Conservation (phyloP, 495 filamentous ascomycete species). For the Acidiella bohemica region DNA sequence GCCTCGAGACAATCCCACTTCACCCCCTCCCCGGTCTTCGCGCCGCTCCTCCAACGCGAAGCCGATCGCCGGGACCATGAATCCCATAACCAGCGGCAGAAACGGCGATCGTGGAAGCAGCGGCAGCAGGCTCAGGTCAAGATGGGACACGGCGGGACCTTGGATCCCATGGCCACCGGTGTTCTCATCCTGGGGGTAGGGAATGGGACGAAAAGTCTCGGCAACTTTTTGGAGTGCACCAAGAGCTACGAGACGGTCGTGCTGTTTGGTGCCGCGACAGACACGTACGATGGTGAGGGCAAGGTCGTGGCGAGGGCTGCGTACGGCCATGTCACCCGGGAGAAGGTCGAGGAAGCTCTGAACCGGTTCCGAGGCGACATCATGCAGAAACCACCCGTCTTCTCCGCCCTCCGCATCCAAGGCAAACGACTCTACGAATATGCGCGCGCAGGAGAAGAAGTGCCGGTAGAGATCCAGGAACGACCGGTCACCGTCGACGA, state of each 20-base stretch:
- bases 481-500: slow-evolving; percentile 61
- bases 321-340: slow-evolving; percentile 65
- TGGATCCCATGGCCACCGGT: slow-evolving; percentile 88
- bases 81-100: slow-evolving; percentile 35
- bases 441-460: slow-evolving; percentile 71
- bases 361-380: slow-evolving; percentile 67
- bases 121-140: slow-evolving; percentile 55
- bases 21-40: slow-evolving; percentile 65
- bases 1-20: slow-evolving; percentile 71
- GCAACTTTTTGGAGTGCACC: slow-evolving; percentile 66
- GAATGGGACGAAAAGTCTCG: slow-evolving; percentile 70
- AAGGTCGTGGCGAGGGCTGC: slow-evolving; percentile 60
- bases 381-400: slow-evolving; percentile 83
- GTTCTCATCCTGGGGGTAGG: slow-evolving; percentile 82
- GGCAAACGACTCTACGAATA: slow-evolving; percentile 94
- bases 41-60: slow-evolving; percentile 55
- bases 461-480: slow-evolving; percentile 70
- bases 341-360: slow-evolving; percentile 64
- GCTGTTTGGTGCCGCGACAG: slow-evolving; percentile 82
- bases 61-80: slow-evolving; percentile 28
- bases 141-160: slow-evolving; percentile 89
- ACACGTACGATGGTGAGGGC: slow-evolving; percentile 77
- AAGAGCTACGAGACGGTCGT: slow-evolving; percentile 86
- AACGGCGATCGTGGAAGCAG: slow-evolving; percentile 39
- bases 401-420: slow-evolving; percentile 79